Base-by-base conservation (phyloP, 139 green algal species). In the Chlorella sp. region DNA sequence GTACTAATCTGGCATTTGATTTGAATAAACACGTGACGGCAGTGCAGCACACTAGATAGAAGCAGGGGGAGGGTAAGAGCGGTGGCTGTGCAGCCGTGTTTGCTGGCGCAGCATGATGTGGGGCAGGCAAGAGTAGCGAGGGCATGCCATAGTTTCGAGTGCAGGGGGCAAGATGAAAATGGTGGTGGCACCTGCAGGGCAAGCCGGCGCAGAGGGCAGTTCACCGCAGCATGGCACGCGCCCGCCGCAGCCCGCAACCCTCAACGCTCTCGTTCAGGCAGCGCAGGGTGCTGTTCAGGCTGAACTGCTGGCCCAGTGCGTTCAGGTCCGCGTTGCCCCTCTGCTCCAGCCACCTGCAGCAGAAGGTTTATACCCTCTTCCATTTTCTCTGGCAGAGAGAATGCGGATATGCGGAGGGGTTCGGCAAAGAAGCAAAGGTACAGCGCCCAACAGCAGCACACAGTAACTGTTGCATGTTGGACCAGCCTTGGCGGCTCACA, bases 221-320 rank as follows among this genome's bases (percentile, higher is more conserved):
- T 46, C 34, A 24, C 32, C 65, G 34, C 36, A 41, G 17, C 65
- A 41, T n/a, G 36, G 32, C 65, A 13, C 20, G 65, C 30, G 17
- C 30, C 40, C 26, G 72, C 41, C 24, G 41, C 51, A 11, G 51
- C 14, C 32, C 3, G 56, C 76, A 82, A 56, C 76, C 76, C 76
- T 82, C 76, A 3, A 1, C 30, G 3, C 28, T 44, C 76, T 82
- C 76, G 36, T 34, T 82, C n/a, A 82, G 76, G 54, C 76, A 82
- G 38, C 48, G n/a, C 14, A 82, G 24, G 38, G 54, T 82, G 76
- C 38, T 56, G 26, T 70, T 48, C 22, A 82, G 38, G 56, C 48
- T 41, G n/a, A 54, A 69, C 24, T 70, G 24, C 54, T 46, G 38
- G 2, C 54, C 76, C 76, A 82, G 36, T 7, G 5, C 30, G 4